Evolutionary conservation across 345 rosid genomes (phyloP).

Genomic region (Gossypium mustelinum): DNA sequence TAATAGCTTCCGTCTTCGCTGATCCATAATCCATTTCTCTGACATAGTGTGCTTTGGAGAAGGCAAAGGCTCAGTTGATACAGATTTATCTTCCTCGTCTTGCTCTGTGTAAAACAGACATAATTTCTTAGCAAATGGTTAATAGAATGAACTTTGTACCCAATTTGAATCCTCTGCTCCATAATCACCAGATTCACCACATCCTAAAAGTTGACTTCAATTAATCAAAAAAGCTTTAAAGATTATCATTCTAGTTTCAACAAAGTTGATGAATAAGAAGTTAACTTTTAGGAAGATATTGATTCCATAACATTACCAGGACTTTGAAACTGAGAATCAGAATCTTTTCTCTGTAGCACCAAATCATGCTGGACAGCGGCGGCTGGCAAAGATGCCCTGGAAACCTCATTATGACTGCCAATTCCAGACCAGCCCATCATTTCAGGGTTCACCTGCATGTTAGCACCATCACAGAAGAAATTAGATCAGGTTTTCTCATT

Average conservation of each 20-base stretch:
- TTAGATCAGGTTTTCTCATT: constrained; percentile 31
- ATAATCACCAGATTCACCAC: constrained; percentile 1
- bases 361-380: constrained; percentile 34
- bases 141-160: constrained; percentile 21
- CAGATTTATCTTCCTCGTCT: constrained; percentile 50
- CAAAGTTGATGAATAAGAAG: constrained; percentile 4
- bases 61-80: constrained; percentile 34
- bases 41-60: constrained; percentile 72
- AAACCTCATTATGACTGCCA: constrained; percentile 35
- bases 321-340: constrained; percentile 31
- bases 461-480: constrained; percentile 34
- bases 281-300: background rate
- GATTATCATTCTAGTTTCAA: background rate
- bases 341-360: constrained; percentile 30
- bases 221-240: background rate
- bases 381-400: constrained; percentile 31
- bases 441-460: constrained; percentile 43
- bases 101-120: constrained; percentile 36
- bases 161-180: constrained; percentile 19
- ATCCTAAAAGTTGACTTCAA: background rate
- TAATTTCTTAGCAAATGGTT: constrained; percentile 26
- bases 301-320: constrained; percentile 18
- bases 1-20: constrained; percentile 49
- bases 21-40: constrained; percentile 80
- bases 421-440: constrained; percentile 43